Evolutionary conservation across 2,329 filamentous ascomycete genomes (phyloP).

Genomic region (Penicillium polonicum): DNA sequence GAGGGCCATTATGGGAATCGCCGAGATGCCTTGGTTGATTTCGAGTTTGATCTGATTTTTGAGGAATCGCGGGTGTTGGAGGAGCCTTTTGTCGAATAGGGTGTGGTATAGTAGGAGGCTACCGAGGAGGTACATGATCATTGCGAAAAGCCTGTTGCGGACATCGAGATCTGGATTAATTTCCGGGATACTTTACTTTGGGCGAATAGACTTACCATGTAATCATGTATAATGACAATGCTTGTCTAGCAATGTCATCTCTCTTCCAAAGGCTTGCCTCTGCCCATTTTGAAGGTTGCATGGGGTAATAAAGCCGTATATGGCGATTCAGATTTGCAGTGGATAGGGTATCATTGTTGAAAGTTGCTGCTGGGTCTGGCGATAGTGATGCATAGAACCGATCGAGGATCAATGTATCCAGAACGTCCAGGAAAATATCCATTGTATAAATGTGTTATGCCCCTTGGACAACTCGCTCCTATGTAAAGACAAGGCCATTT

Average conservation of each 20-base stretch:
- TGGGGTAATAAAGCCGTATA: slow-evolving; percentile 26
- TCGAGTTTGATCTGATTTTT: slow-evolving; percentile 87
- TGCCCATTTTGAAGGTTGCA: slow-evolving; percentile 29
- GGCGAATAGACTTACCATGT: slow-evolving; percentile 21
- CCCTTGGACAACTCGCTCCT: not conserved
- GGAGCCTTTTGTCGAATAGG: slow-evolving; percentile 85
- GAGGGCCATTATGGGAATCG: slow-evolving; percentile 78
- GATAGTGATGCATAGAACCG: slow-evolving; percentile 62
- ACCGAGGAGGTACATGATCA: slow-evolving; percentile 78
- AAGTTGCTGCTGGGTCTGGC: slow-evolving; percentile 11
- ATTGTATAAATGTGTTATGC: slow-evolving; percentile 51
- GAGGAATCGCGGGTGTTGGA: slow-evolving; percentile 86
- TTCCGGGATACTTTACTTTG: not conserved
- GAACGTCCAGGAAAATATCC: slow-evolving; percentile 81
- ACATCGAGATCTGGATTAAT: not conserved
- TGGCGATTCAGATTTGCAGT: slow-evolving; percentile 24
- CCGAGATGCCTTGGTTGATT: slow-evolving; percentile 70
- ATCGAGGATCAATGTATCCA: slow-evolving; percentile 76
- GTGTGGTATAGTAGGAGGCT: slow-evolving; percentile 79
- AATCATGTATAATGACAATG: slow-evolving; percentile 32
- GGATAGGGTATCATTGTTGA: not conserved
- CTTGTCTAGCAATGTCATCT: slow-evolving; percentile 30
- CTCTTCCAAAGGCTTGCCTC: slow-evolving; percentile 32
- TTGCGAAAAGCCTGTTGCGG: slow-evolving; percentile 70
- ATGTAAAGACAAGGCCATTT: not conserved